Conservation (phyloP, 2,329 filamentous ascomycete species). For the Ploettnerulaceae sp. region DNA sequence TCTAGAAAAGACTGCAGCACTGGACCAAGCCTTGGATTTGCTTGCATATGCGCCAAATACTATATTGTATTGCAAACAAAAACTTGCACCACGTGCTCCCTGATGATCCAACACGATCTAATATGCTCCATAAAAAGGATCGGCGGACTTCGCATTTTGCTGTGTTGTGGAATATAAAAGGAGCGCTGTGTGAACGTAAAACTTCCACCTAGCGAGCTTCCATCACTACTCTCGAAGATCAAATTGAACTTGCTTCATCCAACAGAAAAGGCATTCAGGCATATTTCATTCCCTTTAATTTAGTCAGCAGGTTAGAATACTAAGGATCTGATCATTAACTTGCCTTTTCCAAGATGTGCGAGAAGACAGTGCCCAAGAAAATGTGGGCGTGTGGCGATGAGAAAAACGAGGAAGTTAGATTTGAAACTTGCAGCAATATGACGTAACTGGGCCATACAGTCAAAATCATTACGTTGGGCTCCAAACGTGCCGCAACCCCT, state of each 20-base stretch:
- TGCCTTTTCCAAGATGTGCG: not conserved
- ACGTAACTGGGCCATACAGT: not conserved
- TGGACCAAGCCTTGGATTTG: too few species aligned
- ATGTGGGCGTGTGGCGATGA: not conserved
- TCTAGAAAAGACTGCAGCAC: too few species aligned
- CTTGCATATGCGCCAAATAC: too few species aligned
- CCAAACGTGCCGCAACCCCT: not conserved
- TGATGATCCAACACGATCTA: too few species aligned
- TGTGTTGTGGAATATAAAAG: constrained; percentile 38
- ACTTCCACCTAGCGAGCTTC: not conserved
- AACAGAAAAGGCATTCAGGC: not conserved
- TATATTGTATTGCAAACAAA: too few species aligned
- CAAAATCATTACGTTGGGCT: not conserved
- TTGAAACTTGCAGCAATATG: not conserved
- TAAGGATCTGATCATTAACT: not conserved
- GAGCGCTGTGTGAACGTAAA: not conserved
- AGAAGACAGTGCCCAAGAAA: not conserved
- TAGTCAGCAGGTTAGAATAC: not conserved
- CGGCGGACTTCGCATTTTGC: too few species aligned
- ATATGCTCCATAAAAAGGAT: too few species aligned
- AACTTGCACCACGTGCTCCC: too few species aligned
- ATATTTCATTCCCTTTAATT: not conserved
- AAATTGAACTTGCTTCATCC: not conserved
- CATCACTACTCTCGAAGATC: not conserved
- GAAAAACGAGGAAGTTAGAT: not conserved